phyloP scores from a whole-genome alignment of 805 yeast species.

The Starmerella floris region DNA sequence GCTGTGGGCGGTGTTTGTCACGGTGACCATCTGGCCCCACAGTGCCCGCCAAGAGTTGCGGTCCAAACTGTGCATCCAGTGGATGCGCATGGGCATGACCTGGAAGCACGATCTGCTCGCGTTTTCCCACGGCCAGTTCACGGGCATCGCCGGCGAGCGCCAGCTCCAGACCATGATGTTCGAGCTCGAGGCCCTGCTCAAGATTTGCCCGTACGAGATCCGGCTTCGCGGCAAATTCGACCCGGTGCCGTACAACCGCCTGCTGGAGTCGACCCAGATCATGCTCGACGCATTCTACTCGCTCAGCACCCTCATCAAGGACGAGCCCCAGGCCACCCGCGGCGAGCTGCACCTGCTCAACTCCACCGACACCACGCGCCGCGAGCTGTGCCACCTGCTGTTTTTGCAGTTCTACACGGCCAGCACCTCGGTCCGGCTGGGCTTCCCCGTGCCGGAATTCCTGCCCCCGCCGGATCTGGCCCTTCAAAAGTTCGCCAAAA shows the following conservation, averaged over 20 bases:
- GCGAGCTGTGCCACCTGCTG: conserved; percentile 57
- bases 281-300: conserved; percentile 68
- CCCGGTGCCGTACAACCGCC: conserved; percentile 34
- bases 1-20: conserved; percentile 60
- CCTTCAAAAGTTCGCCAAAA: conserved; percentile 50
- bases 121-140: conserved; percentile 10
- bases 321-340: conserved; percentile 41
- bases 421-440: conserved; percentile 57
- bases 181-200: conserved; percentile 46
- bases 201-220: conserved; percentile 64
- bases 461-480: conserved; percentile 61
- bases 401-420: conserved; percentile 55
- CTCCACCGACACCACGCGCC: conserved; percentile 39
- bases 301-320: conserved; percentile 51
- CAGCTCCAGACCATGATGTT: conserved; percentile 43
- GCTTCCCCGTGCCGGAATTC: conserved; percentile 63
- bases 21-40: conserved; percentile 54
- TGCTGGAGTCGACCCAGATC: conserved; percentile 44
- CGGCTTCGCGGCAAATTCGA: conserved; percentile 67
- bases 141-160: conserved; percentile 25
- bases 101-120: conserved; percentile 67
- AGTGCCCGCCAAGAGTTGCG: conserved; percentile 61
- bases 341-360: conserved; percentile 46
- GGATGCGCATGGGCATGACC: conserved; percentile 68
- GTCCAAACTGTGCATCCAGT: conserved; percentile 49